A percentile compares a stretch with the other conserved stretches of the same genome.
These are phyloP conservation scores for Monosiga brevicollis DNA, from an alignment of 78 protist species.

Conservation along the genomic window DNA sequence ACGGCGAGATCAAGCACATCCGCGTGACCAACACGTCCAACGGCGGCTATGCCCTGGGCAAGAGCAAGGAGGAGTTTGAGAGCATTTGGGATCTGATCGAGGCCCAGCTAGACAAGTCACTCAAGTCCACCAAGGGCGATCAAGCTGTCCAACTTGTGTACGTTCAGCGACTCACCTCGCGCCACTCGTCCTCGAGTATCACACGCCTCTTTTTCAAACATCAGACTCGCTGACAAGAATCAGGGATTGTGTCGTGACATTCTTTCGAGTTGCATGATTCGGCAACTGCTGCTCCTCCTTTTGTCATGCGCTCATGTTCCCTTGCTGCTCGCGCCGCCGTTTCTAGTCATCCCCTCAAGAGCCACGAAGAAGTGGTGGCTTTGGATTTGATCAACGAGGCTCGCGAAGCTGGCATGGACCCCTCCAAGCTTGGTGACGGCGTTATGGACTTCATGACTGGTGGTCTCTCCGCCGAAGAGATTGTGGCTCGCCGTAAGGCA, in stretches of 20 bases:
- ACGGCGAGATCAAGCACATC: neutral
- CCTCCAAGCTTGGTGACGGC: neutral
- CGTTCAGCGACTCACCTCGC: neutral
- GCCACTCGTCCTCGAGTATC: neutral
- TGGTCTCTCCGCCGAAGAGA: neutral
- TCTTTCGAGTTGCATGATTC: too few species aligned
- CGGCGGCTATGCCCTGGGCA: neutral
- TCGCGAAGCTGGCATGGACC: neutral
- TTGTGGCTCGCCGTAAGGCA: neutral
- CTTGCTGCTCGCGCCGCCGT: too few species aligned
- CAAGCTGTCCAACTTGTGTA: neutral
- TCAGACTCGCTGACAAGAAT: too few species aligned
- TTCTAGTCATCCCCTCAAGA: too few species aligned
- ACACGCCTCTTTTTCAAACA: too few species aligned
- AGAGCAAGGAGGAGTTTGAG: neutral
- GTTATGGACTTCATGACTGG: neutral
- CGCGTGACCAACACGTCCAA: neutral
- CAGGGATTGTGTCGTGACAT: too few species aligned
- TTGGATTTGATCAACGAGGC: too few species aligned
- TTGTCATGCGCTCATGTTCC: too few species aligned
- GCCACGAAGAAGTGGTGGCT: too few species aligned
- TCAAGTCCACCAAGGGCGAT: neutral
- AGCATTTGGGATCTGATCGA: neutral
- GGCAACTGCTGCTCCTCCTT: too few species aligned
- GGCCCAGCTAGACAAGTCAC: neutral